Base-by-base conservation (phyloP, 2,329 filamentous ascomycete species). In the Calonectria pteridis region DNA sequence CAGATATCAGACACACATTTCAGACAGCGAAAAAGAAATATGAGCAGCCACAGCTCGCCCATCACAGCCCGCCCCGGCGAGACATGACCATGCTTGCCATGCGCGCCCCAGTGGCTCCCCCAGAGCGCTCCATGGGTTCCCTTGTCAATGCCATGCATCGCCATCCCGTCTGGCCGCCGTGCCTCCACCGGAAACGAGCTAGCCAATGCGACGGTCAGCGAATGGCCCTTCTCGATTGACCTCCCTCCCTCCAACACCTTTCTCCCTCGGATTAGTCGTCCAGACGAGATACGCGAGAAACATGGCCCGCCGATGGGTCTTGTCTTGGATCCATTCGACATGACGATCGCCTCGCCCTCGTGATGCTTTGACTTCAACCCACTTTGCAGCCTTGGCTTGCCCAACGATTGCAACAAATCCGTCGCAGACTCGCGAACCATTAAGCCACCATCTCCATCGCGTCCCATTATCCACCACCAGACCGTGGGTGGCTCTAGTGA, bases 221-320 rank as follows among this genome's bases (percentile, higher is more conserved):
- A 62, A 69, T 50, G 16, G 67, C 43, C 49, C 65, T 33, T 51
- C 63, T 33, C 28, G 29, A 29, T 58, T 58, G 26, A 16, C 46
- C 31, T 66, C 49, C 72, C 73, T 77, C 69, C 74, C 65, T 26
- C 50, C 50, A 69, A 55, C 67, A 40, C 58, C 35, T 59, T 55
- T 40, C 46, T 49, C 13, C 58, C 58, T 53, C 50, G 58, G 58
- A 73, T 75, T 75, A 77, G 51, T 73, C 69, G 73, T 49, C 67
- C 53, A 73, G 71, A 68, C 75, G 66, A 80, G 78, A 79, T 78
- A 79, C 76, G 78, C 78, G 78, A 80, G 76, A 77, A 79, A 72
- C 77, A 76, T 76, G 73, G 77, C 77, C 77, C 77, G 71, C 59
- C 62, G 53, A 55, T 63, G 69, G 69, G 31, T 55, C 49, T 29